A percentile compares a stretch with the other conserved stretches of the same genome.
Evolutionary conservation across 495 filamentous ascomycete species (phyloP).

Genomic region (Daldinia loculata): DNA sequence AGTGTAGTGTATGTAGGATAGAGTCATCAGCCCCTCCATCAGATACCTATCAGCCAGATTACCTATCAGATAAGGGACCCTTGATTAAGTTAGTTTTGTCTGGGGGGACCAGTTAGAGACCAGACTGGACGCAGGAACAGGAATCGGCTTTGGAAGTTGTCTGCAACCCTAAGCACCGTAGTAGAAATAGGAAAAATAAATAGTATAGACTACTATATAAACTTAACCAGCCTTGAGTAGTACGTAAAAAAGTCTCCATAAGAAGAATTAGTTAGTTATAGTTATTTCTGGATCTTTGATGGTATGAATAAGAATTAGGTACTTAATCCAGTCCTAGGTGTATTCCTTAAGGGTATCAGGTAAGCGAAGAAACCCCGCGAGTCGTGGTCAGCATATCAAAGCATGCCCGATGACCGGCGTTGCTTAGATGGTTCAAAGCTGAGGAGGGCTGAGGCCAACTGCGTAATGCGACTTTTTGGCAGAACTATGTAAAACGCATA

Average conservation of each 20-base stretch:
- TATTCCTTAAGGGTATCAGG: neutral
- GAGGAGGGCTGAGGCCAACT: conserved; percentile 7
- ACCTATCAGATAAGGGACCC: conserved; percentile 20
- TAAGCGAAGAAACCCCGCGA: conserved; percentile 4
- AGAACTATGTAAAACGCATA: neutral
- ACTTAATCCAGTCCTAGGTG: neutral
- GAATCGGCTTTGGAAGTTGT: conserved; percentile 1
- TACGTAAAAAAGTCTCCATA: neutral
- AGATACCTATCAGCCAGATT: conserved; percentile 3
- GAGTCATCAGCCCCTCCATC: conserved; percentile 20
- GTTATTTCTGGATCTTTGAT: neutral
- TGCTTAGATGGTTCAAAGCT: conserved; percentile 10
- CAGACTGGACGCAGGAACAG: conserved; percentile 14
- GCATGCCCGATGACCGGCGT: conserved; percentile 32
- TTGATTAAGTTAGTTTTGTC: conserved; percentile 6
- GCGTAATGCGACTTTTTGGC: neutral
- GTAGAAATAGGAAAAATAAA: neutral
- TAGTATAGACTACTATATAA: neutral
- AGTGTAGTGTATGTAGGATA: conserved; percentile 4
- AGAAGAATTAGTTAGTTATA: neutral
- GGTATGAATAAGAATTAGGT: neutral
- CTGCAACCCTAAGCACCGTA: neutral
- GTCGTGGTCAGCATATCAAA: conserved; percentile 3
- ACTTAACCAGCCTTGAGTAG: neutral
- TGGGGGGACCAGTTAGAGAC: conserved; percentile 20